A percentile compares a stretch with the other conserved stretches of the same genome.
Evolutionary conservation across 2,329 filamentous ascomycete species (phyloP).

Genomic region (Tolypocladium tundrense): DNA sequence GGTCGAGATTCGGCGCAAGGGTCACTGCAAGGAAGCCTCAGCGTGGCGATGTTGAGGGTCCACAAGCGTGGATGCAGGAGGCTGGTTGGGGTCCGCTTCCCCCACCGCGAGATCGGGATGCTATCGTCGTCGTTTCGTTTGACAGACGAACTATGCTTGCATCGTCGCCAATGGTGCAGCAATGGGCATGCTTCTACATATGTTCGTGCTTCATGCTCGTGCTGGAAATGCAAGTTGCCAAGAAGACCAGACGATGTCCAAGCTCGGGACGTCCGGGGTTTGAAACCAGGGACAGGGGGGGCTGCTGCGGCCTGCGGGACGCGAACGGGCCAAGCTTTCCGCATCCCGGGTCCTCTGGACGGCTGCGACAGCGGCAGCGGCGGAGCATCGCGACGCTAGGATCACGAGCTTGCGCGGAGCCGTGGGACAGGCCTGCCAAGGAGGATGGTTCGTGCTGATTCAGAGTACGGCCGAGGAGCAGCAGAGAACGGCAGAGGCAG

Average conservation of each 20-base stretch:
- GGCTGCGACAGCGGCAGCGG: not conserved
- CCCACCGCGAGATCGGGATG: not conserved
- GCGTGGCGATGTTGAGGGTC: not conserved
- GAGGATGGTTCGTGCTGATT: no score
- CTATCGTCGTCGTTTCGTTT: not conserved
- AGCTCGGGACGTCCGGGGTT: not conserved
- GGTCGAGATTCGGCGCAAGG: not conserved
- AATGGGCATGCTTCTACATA: no score
- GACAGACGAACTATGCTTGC: not conserved
- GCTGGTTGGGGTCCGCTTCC: not conserved
- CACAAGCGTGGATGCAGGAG: not conserved
- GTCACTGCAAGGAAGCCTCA: not conserved
- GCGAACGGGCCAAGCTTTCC: not conserved
- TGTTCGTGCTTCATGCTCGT: no score
- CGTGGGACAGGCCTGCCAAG: not conserved
- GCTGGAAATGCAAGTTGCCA: no score
- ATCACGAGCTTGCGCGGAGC: not conserved
- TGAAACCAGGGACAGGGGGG: not conserved
- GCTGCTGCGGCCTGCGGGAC: not conserved
- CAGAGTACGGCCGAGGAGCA: not conserved
- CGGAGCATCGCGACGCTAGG: not conserved
- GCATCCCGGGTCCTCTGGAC: not conserved
- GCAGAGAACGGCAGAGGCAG: not conserved
- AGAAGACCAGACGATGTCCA: not conserved
- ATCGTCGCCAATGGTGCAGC: not conserved